Evolutionary conservation across 352 stramenopile genomes (phyloP).

Genomic region (Phytophthora citricola): DNA sequence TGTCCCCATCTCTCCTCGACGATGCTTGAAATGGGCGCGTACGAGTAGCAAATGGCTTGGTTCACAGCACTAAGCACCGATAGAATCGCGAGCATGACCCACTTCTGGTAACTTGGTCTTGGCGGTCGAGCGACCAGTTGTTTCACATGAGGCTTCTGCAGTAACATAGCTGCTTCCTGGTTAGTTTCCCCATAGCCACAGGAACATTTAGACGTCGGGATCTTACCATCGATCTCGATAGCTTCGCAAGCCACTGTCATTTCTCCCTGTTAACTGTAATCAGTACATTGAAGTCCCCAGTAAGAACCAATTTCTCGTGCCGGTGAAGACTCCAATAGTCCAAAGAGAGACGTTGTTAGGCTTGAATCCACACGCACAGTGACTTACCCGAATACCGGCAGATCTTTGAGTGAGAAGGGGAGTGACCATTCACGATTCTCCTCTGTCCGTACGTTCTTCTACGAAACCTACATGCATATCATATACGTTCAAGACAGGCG

Average conservation of each 20-base stretch:
- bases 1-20: constrained; percentile 58
- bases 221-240: constrained; percentile 19
- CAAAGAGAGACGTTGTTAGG: too few species aligned
- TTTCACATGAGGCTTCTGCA: constrained; percentile 2
- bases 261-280: background rate
- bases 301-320: too few species aligned
- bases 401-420: constrained; percentile 1
- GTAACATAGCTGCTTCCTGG: constrained; percentile 4
- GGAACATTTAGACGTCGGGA: background rate
- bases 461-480: background rate
- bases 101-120: constrained; percentile 38
- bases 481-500: background rate
- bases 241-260: constrained; percentile 20
- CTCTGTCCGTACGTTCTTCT: background rate
- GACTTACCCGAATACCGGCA: too few species aligned
- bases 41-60: constrained; percentile 78
- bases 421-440: background rate
- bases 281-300: too few species aligned
- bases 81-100: constrained; percentile 68
- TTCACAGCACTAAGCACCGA: constrained; percentile 48
- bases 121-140: background rate
- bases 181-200: too few species aligned
- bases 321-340: too few species aligned
- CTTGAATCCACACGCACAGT: too few species aligned
- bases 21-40: constrained; percentile 67